Conservation (phyloP, 2,329 filamentous ascomycete species). For the Mycogone perniciosa region DNA sequence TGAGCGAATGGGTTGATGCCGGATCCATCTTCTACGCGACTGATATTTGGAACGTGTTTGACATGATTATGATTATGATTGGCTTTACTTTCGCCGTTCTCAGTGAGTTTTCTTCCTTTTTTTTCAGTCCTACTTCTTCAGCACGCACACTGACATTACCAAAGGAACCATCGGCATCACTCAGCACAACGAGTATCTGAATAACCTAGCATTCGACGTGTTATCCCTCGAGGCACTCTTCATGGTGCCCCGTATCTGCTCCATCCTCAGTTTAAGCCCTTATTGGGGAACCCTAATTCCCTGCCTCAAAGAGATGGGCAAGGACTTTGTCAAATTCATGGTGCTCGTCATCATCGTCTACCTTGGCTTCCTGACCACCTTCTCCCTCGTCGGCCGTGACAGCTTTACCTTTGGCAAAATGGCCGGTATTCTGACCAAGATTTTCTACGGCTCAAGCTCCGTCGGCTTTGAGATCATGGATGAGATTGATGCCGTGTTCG, state of each 20-base stretch:
- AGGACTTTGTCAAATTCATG: constrained; percentile 82
- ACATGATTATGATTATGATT: constrained; percentile 67
- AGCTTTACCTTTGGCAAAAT: constrained; percentile 59
- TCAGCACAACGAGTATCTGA: constrained; percentile 53
- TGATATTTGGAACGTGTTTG: constrained; percentile 75
- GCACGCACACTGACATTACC: not conserved
- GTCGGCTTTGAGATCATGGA: constrained; percentile 66
- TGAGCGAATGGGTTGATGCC: constrained; percentile 79
- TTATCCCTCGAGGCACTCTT: constrained; percentile 82
- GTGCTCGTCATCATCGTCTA: constrained; percentile 78
- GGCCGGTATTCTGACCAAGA: constrained; percentile 71
- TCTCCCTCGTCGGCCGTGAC: constrained; percentile 69
- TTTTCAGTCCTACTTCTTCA: not conserved
- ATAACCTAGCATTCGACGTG: constrained; percentile 81
- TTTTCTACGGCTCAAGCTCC: constrained; percentile 72
- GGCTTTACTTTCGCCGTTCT: constrained; percentile 64
- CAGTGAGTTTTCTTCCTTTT: constrained; percentile 46
- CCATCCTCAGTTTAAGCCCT: constrained; percentile 76
- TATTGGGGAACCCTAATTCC: constrained; percentile 90
- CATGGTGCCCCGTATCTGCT: constrained; percentile 83
- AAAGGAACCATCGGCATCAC: constrained; percentile 32
- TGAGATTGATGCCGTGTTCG: constrained; percentile 52
- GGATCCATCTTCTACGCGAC: constrained; percentile 79
- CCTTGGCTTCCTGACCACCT: constrained; percentile 82
- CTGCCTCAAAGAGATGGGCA: constrained; percentile 89